Percentiles rank a stretch among this genome's conserved stretches.
phyloP scores from a whole-genome alignment of 345 rosid genomes.

The Acer yangbiense region DNA sequence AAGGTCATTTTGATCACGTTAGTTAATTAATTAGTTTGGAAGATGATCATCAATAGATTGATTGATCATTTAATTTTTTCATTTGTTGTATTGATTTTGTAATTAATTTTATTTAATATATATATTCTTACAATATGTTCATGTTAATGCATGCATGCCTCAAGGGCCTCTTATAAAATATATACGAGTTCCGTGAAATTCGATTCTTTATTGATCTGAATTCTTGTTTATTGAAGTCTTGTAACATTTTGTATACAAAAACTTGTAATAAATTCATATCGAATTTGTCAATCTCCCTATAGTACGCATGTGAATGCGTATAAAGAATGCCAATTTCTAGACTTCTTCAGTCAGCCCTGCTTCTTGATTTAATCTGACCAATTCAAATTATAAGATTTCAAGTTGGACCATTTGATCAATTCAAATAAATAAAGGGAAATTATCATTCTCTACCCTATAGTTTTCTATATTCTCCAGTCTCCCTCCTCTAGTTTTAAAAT shows the following conservation, averaged over 20 bases:
- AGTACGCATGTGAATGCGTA: neutral
- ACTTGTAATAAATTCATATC: neutral
- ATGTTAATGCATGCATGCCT: neutral
- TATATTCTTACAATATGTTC: neutral
- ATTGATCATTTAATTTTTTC: neutral
- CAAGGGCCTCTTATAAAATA: neutral
- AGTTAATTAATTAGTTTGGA: slow-evolving; percentile 8
- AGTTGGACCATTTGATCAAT: neutral
- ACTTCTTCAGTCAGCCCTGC: neutral
- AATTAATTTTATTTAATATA: neutral
- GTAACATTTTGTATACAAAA: neutral
- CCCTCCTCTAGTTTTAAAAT: too few relatives aligned
- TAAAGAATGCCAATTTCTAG: neutral
- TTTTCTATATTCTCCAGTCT: too few relatives aligned
- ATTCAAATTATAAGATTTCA: neutral
- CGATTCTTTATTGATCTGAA: too few relatives aligned
- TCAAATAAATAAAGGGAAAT: too few relatives aligned
- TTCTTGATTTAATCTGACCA: neutral
- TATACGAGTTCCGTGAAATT: too few relatives aligned
- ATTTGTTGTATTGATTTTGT: neutral
- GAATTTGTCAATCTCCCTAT: neutral
- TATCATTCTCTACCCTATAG: too few relatives aligned
- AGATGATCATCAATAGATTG: neutral
- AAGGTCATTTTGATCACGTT: slow-evolving; percentile 43
- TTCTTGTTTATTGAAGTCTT: too few relatives aligned